Conservation (phyloP, 192 early-diverging fungal genomes). For the Glomus cerebriforme region DNA sequence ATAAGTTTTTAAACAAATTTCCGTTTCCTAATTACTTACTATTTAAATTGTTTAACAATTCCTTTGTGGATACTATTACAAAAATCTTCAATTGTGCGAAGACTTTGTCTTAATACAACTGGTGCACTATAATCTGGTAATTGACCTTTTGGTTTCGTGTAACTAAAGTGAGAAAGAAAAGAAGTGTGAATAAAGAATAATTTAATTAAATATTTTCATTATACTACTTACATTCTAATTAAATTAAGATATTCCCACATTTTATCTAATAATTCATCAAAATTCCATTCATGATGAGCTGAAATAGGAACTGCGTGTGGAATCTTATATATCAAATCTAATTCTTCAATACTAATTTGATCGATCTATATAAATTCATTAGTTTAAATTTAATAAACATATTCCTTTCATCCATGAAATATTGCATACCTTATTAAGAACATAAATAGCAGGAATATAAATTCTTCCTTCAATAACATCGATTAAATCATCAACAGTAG, state of each 20-base stretch:
- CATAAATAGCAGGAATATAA: conserved; percentile 96
- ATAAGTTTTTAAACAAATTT: not conserved
- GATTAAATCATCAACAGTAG: conserved; percentile 93
- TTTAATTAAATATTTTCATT: not conserved
- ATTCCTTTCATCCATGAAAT: conserved; percentile 91
- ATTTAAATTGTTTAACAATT: conserved; percentile 84
- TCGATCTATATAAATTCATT: conserved; percentile 65
- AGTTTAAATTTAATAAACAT: not conserved
- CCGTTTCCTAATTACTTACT: not conserved
- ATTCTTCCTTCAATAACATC: conserved; percentile 96
- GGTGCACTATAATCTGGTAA: conserved; percentile 94
- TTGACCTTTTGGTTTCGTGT: conserved; percentile 68
- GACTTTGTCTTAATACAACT: conserved; percentile 80
- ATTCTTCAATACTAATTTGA: conserved; percentile 84
- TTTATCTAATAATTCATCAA: conserved; percentile 92
- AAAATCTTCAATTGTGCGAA: conserved; percentile 81
- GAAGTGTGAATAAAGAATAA: conserved; percentile 12
- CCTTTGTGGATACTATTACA: conserved; percentile 96
- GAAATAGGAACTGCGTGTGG: conserved; percentile 85
- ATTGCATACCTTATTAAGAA: conserved; percentile 99
- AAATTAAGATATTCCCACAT: conserved; percentile 80
- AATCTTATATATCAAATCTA: conserved; percentile 91
- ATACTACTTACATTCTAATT: conserved; percentile 65
- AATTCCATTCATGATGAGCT: conserved; percentile 85
- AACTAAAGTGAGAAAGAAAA: conserved; percentile 25